phyloP scores from a whole-genome alignment of 768 basidiomycete species.

The Mrakia hoshinonis region DNA sequence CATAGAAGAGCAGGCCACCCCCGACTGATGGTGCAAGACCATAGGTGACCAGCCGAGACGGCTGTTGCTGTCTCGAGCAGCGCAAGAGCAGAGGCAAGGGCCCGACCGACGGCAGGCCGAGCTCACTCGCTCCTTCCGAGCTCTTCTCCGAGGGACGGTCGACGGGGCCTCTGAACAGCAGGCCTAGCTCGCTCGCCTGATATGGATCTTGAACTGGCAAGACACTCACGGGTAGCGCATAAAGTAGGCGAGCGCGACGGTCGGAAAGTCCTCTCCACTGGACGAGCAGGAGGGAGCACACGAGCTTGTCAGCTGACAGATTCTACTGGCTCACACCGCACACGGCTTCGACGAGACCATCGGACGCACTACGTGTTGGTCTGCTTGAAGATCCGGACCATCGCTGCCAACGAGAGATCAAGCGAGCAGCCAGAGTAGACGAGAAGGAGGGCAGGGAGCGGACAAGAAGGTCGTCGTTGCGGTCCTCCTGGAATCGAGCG shows the following conservation, averaged over 20 bases:
- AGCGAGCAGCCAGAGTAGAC: too few species aligned
- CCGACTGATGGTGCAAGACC: too few species aligned
- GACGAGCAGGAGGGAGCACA: background rate
- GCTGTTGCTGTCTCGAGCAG: background rate
- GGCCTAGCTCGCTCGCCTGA: background rate
- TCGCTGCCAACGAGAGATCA: background rate
- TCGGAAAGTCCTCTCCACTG: background rate
- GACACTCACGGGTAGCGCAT: background rate
- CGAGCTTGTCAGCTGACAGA: background rate
- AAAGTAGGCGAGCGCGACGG: slow-evolving; percentile 3
- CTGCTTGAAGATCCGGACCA: slow-evolving; percentile 10
- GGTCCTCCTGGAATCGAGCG: too few species aligned
- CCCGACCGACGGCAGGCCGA: slow-evolving; percentile 75
- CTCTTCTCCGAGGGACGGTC: background rate
- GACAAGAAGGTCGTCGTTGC: too few species aligned
- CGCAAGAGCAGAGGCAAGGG: slow-evolving; percentile 62
- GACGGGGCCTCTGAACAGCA: too few species aligned
- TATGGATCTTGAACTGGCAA: background rate
- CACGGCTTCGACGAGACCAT: slow-evolving; percentile 85
- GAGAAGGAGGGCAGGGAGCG: too few species aligned
- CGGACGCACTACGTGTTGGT: slow-evolving; percentile 63
- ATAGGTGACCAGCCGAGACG: too few species aligned
- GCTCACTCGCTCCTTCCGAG: slow-evolving; percentile 68
- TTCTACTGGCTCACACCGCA: slow-evolving; percentile 49
- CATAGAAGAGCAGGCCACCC: too few species aligned